Percentiles rank a stretch among this genome's conserved stretches.
Conservation (phyloP, 768 basidiomycete genomes). For the Melanogaster broomeanus region DNA sequence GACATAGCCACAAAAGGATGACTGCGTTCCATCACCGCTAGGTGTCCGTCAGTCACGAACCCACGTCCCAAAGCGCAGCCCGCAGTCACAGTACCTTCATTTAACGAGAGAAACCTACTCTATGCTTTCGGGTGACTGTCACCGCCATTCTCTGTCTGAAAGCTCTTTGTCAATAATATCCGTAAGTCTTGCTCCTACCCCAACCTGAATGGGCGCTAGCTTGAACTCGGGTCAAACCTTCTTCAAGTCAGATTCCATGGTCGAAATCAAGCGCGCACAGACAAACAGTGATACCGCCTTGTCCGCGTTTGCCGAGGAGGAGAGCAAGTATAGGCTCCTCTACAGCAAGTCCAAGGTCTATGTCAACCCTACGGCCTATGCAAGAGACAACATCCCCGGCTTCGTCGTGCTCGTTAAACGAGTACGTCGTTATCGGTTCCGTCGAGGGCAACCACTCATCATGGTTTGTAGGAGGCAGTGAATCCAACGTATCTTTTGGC, state of each 20-base stretch:
- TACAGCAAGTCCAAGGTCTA: slow-evolving; percentile 96
- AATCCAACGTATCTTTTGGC: slow-evolving; percentile 82
- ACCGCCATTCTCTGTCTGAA: slow-evolving; percentile 41
- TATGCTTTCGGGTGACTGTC: slow-evolving; percentile 21
- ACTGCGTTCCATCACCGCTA: slow-evolving; percentile 11
- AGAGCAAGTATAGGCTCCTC: slow-evolving; percentile 67
- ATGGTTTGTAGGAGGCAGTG: slow-evolving; percentile 57
- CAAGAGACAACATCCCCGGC: slow-evolving; percentile 91
- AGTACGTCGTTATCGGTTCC: slow-evolving; percentile 44
- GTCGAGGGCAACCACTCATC: slow-evolving; percentile 8
- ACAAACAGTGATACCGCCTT: slow-evolving; percentile 13
- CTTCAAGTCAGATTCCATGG: slow-evolving; percentile 60
- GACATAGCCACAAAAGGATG: slow-evolving; percentile 23
- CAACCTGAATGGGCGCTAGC: slow-evolving; percentile 6
- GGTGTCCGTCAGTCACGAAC: neutral
- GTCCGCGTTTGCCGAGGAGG: slow-evolving; percentile 42
- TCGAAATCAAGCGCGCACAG: slow-evolving; percentile 61
- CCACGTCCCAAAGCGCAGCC: slow-evolving; percentile 2
- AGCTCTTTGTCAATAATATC: slow-evolving; percentile 49
- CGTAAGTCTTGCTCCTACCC: slow-evolving; percentile 33
- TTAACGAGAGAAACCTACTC: neutral
- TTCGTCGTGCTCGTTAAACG: slow-evolving; percentile 91
- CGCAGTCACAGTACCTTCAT: slow-evolving; percentile 5
- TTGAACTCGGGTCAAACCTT: slow-evolving; percentile 6
- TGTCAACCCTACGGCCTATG: slow-evolving; percentile 90